phyloP scores from a whole-genome alignment of 2,329 filamentous ascomycete genomes.

The Akanthomyces dipterigenus region DNA sequence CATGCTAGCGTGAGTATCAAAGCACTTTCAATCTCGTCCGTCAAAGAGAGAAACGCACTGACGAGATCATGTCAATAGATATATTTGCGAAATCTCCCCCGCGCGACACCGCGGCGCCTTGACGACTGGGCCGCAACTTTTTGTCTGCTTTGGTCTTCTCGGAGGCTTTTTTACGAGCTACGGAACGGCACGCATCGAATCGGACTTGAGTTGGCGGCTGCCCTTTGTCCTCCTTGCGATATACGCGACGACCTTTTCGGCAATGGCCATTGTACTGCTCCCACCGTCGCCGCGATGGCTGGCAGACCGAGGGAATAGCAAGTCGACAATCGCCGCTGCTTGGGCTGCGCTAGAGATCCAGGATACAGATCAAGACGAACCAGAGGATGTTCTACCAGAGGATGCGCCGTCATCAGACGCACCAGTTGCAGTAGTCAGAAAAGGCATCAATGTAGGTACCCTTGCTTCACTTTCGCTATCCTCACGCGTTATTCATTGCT shows the following conservation, averaged over 20 bases:
- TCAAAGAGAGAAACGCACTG: too few relatives aligned
- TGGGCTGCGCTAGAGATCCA: constrained; percentile 33
- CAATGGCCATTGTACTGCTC: constrained; percentile 38
- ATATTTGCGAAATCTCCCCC: constrained; percentile 56
- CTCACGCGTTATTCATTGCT: not conserved
- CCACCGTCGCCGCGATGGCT: constrained; percentile 55
- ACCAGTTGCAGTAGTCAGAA: not conserved
- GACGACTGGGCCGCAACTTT: constrained; percentile 45
- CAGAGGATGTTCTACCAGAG: constrained; percentile 32
- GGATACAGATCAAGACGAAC: constrained; percentile 37
- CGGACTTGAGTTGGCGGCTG: constrained; percentile 47
- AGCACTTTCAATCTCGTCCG: constrained; percentile 22
- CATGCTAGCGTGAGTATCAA: constrained; percentile 48
- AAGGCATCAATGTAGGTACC: not conserved
- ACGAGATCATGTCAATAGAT: constrained; percentile 19
- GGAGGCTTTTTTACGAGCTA: constrained; percentile 56
- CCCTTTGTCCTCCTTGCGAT: constrained; percentile 45
- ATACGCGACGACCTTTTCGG: constrained; percentile 24
- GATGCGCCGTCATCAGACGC: constrained; percentile 17
- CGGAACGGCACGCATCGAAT: constrained; percentile 39
- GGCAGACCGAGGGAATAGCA: constrained; percentile 36
- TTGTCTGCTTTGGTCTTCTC: constrained; percentile 43
- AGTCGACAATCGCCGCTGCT: constrained; percentile 40
- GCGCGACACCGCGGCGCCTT: constrained; percentile 41
- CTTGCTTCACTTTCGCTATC: not conserved